phyloP scores from a whole-genome alignment of 257 asterid species.

The Penstemon barbatus region DNA sequence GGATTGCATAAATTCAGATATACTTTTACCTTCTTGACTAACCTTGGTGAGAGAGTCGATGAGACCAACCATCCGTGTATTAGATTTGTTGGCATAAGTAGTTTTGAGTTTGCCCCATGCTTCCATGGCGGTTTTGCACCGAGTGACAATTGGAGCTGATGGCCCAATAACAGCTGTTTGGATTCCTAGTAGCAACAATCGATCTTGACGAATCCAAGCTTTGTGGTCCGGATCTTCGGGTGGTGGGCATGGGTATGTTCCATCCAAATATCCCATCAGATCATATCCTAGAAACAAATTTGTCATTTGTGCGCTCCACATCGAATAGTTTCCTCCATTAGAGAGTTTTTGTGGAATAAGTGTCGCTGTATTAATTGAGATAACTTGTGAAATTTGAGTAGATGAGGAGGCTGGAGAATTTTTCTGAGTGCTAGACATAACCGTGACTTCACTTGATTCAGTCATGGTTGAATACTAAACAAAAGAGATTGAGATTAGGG shows the following conservation, averaged over 20 bases:
- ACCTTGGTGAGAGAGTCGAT: not conserved
- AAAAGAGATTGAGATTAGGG: not conserved
- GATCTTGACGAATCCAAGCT: not conserved
- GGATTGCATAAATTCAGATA: not conserved
- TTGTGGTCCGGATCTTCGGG: not conserved
- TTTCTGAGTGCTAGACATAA: not conserved
- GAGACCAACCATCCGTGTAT: constrained; percentile 6
- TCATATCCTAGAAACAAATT: constrained; percentile 4
- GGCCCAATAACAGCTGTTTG: not conserved
- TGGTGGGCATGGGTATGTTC: not conserved
- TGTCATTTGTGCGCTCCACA: not conserved
- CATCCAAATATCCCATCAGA: not conserved
- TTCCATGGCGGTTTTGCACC: not conserved
- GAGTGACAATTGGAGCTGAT: not conserved
- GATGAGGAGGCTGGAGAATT: not conserved
- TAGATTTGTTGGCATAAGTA: constrained; percentile 3
- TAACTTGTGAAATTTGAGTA: not conserved
- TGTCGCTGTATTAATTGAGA: not conserved
- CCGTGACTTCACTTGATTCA: not conserved
- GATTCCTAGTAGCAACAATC: not conserved
- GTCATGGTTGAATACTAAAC: not conserved
- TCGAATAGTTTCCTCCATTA: not conserved
- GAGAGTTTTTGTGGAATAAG: no score
- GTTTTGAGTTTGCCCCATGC: not conserved
- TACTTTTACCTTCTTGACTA: not conserved